phyloP scores from a whole-genome alignment of 1,284 basidiomycete genomes.

The Porodaedalea pini region DNA sequence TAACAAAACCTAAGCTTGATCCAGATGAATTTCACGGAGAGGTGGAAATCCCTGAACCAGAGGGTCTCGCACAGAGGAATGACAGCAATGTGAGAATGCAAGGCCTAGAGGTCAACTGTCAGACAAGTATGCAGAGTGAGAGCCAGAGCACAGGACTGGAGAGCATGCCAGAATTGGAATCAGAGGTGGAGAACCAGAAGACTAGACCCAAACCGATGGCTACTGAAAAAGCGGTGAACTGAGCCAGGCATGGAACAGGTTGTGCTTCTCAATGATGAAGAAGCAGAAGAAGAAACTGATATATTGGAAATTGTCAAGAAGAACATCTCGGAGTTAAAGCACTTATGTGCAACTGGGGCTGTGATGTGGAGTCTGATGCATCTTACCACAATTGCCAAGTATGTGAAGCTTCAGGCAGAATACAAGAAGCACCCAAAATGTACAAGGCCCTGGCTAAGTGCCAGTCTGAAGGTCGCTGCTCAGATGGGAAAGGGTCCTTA shows the following conservation, averaged over 20 bases:
- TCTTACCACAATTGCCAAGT: background rate
- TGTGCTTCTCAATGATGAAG: background rate
- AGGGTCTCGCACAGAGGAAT: no score
- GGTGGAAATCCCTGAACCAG: no score
- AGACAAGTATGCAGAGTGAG: no score
- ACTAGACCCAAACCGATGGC: no score
- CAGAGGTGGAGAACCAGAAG: no score
- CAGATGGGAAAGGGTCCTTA: constrained; percentile 6
- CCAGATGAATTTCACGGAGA: no score
- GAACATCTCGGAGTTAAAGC: background rate
- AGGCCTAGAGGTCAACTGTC: no score
- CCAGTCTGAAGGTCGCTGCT: constrained; percentile 4
- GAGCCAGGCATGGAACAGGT: background rate
- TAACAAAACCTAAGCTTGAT: no score
- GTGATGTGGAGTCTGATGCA: background rate
- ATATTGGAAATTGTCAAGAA: constrained; percentile 1
- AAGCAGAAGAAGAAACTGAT: background rate
- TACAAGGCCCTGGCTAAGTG: background rate
- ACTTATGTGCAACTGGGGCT: background rate
- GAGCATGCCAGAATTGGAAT: no score
- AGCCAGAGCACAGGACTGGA: no score
- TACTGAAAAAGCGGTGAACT: no score
- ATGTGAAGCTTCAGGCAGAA: background rate
- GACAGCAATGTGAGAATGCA: no score
- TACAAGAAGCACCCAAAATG: background rate